phyloP scores from a whole-genome alignment of 768 basidiomycete species.

The Porpolomopsis calyptriformis region DNA sequence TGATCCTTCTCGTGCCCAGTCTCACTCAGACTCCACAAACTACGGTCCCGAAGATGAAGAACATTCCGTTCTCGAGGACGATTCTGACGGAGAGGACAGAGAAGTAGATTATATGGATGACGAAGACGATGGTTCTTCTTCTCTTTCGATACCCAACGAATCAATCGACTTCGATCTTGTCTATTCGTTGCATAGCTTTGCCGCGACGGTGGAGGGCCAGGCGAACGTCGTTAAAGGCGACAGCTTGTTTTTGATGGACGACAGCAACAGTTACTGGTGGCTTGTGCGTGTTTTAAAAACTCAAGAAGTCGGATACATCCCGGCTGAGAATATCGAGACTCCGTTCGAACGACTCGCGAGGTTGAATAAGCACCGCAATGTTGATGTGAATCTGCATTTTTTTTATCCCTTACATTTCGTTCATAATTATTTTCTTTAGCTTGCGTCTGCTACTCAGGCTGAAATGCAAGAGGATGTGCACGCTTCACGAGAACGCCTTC shows the following conservation, averaged over 20 bases:
- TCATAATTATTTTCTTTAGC: constrained; percentile 27
- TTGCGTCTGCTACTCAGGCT: constrained; percentile 62
- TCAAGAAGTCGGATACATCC: constrained; percentile 97
- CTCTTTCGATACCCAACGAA: constrained; percentile 80
- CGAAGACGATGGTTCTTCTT: constrained; percentile 62
- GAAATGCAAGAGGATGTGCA: constrained; percentile 50
- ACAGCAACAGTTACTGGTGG: constrained; percentile 99
- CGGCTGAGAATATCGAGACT: constrained; percentile 98
- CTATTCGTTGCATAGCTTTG: constrained; percentile 90
- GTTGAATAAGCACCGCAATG: constrained; percentile 93
- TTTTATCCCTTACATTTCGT: background rate
- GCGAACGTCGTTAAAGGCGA: constrained; percentile 98
- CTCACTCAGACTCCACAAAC: constrained; percentile 33
- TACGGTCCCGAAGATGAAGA: constrained; percentile 51
- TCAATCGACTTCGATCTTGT: constrained; percentile 91
- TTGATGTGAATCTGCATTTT: constrained; percentile 50
- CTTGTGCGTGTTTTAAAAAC: constrained; percentile 97
- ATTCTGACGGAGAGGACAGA: constrained; percentile 63
- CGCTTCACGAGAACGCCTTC: constrained; percentile 43
- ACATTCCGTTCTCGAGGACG: constrained; percentile 79
- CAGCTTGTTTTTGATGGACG: constrained; percentile 92
- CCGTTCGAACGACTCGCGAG: constrained; percentile 93
- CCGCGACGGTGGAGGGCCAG: constrained; percentile 96
- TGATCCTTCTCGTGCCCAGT: constrained; percentile 30
- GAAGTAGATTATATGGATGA: constrained; percentile 65